Evolutionary conservation across 2,329 filamentous ascomycete species (phyloP).

Genomic region (Colletotrichum spaethianum): DNA sequence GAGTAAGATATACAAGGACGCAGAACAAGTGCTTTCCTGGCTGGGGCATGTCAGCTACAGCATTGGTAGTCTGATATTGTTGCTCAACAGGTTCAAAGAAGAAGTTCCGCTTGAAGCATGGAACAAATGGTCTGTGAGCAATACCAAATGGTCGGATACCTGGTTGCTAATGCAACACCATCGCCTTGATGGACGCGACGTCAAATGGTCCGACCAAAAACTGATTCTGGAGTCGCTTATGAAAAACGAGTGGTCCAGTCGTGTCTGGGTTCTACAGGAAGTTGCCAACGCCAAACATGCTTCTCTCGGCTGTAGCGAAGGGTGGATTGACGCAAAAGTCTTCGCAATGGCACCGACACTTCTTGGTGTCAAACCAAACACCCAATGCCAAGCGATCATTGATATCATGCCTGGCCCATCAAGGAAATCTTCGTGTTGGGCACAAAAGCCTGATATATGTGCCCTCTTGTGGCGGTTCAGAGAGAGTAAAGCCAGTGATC

Average conservation of each 20-base stretch:
- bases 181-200: background rate
- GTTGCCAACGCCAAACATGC: background rate
- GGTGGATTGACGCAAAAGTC: background rate
- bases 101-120: background rate
- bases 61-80: background rate
- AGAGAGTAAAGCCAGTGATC: slow-evolving; percentile 2
- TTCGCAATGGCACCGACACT: background rate
- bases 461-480: background rate
- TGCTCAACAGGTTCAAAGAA: background rate
- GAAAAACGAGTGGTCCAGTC: background rate
- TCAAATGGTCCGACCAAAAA: too few relatives aligned
- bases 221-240: background rate
- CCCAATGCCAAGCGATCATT: background rate
- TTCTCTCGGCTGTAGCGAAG: background rate
- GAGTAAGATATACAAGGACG: background rate
- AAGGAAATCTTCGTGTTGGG: background rate
- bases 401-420: background rate
- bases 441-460: background rate
- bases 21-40: background rate
- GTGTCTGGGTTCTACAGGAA: background rate
- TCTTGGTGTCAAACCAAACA: background rate
- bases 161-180: background rate
- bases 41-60: background rate
- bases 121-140: background rate
- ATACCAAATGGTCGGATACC: background rate